Evolutionary conservation across 148 eudicot genomes (phyloP), one percentile per base, ranked within the genome.

Genomic region (Nepenthes mirabilis): DNA sequence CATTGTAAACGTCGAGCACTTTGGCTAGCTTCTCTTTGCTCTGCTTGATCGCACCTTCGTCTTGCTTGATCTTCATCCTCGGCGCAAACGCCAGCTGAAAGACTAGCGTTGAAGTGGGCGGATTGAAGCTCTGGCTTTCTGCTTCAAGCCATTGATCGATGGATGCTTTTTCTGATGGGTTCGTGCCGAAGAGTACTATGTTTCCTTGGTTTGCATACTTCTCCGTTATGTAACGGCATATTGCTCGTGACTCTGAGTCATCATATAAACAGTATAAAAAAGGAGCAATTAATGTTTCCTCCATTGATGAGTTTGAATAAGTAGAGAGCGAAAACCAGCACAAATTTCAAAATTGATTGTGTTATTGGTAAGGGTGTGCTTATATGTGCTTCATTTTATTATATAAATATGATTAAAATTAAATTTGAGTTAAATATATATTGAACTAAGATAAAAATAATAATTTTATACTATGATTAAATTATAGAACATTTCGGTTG

Each of bases 71-170:
- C 53, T 87, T 84, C 87, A 90, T 84, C 56, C 77, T 70, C 3
- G 97, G 97, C 0, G 85, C 97, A 68, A 87, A 84, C 5, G 80
- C 79, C 0, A 90, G 82, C 77, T 90, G 97, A 58, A 90, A 90
- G 6, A 81, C 82, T 0, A 90, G 86, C 5, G 66, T 63, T 1
- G 83, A 77, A 65, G 84, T 61, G 0, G 97, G 89, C 0, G 87
- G 91, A 56, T 76, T 79, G 64, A 79, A 90, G 74, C 57, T 90
- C 61, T 90, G 95, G 56, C 86, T 69, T 61, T 90, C 97, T 0
- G 95, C 86, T 70, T 90, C 97, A 32, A 90, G 13, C 95, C 97
- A 90, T 58, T 90, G 95, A 9, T 90, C 97, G 2, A 90, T 90
- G 1, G 91, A 90, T 34, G 97, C 97, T 52, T 90, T 90, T 68